phyloP scores from a whole-genome alignment of 2,329 filamentous ascomycete species.

The Bertia moriformis region DNA sequence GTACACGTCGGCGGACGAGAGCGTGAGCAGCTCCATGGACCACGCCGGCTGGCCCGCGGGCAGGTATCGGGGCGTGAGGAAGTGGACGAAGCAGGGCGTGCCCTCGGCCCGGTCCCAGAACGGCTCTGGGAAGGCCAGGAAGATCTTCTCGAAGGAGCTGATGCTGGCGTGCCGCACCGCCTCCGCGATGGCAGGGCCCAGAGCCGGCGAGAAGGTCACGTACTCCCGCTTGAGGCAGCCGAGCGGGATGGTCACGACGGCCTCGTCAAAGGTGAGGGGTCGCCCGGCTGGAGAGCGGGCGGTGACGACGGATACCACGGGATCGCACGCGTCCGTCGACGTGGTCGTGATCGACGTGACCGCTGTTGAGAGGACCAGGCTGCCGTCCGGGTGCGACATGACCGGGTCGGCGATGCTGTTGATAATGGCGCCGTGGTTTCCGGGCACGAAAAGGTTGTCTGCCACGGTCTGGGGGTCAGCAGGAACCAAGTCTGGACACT shows the following conservation, averaged over 20 bases:
- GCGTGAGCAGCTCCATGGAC: constrained; percentile 3
- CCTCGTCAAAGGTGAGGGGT: constrained; percentile 17
- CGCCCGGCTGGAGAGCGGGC: neutral
- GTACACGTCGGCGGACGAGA: constrained; percentile 1
- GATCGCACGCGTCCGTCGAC: constrained; percentile 2
- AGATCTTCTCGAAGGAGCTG: constrained; percentile 34
- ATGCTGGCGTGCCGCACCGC: constrained; percentile 33
- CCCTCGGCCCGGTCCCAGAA: constrained; percentile 1
- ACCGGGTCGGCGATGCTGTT: neutral
- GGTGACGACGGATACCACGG: neutral
- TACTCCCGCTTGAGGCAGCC: constrained; percentile 30
- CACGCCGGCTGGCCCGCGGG: constrained; percentile 3
- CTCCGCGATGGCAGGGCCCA: constrained; percentile 23
- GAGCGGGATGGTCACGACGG: constrained; percentile 33
- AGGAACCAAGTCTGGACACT: no score
- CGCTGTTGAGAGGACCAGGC: neutral
- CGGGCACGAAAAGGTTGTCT: neutral
- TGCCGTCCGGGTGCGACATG: neutral
- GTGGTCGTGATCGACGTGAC: constrained; percentile 14
- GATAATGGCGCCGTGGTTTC: neutral
- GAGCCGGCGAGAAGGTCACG: constrained; percentile 22
- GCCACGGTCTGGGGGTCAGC: no score
- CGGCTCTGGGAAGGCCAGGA: constrained; percentile 2
- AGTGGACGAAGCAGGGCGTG: constrained; percentile 1
- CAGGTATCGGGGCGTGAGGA: constrained; percentile 2